Conservation (phyloP, 2,329 filamentous ascomycete genomes). For the Orbilia brochopaga region DNA sequence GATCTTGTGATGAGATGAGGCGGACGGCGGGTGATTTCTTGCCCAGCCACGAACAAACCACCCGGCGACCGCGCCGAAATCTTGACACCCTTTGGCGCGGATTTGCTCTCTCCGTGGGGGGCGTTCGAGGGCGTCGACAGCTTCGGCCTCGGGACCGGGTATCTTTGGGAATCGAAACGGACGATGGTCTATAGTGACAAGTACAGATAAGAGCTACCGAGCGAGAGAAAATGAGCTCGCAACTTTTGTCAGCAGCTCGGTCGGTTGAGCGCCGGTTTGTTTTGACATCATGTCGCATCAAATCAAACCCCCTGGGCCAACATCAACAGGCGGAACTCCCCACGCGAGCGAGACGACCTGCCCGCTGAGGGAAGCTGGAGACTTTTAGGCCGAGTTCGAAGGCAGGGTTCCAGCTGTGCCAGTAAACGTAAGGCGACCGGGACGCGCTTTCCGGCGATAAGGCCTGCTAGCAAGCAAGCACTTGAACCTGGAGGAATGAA, state of each 20-base stretch:
- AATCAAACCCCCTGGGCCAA: not conserved
- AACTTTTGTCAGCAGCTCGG: too few species aligned
- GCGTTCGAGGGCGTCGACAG: not conserved
- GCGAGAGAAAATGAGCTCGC: too few species aligned
- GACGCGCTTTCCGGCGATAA: too few species aligned
- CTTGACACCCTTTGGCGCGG: not conserved
- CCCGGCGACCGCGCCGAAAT: slow-evolving; percentile 6
- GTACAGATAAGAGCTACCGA: too few species aligned
- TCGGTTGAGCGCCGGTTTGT: not conserved
- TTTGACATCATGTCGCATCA: not conserved
- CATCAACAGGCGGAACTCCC: slow-evolving; percentile 1
- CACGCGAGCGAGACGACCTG: not conserved
- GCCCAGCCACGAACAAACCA: slow-evolving; percentile 14
- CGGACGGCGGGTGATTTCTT: slow-evolving; percentile 26
- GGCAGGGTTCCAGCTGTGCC: too few species aligned
- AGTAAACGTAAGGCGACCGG: too few species aligned
- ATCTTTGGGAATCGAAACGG: not conserved
- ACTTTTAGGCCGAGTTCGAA: too few species aligned
- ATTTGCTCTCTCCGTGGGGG: not conserved
- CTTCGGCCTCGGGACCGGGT: not conserved
- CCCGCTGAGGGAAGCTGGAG: not conserved
- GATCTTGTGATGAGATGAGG: slow-evolving; percentile 37
- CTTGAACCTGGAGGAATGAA: too few species aligned
- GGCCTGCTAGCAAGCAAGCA: too few species aligned
- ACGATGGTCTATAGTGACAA: too few species aligned